A percentile compares a stretch with the other conserved stretches of the same genome.
Evolutionary conservation across 1,139 yeast genomes (phyloP).

Genomic region (Yamadazyma pseudoaaseri): DNA sequence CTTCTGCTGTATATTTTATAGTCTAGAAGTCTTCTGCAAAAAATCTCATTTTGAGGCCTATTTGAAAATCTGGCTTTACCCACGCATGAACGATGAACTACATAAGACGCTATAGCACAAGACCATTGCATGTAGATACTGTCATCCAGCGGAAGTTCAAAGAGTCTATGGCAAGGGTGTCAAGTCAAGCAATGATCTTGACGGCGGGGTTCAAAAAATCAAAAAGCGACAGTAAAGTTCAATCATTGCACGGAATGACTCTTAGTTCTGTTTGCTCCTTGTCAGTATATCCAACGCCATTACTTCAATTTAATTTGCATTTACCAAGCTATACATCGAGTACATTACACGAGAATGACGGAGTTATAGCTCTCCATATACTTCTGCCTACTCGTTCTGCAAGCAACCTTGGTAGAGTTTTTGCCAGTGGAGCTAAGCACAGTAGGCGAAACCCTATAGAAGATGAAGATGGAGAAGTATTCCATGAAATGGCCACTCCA

Average conservation of each 20-base stretch:
- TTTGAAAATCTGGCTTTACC: too few relatives aligned
- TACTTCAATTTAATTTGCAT: conserved; percentile 79
- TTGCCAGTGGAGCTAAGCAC: conserved; percentile 57
- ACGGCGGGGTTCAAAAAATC: conserved; percentile 25
- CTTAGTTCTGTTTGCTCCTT: conserved; percentile 79
- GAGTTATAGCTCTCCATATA: conserved; percentile 68
- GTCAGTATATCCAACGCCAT: conserved; percentile 69
- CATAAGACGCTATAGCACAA: conserved; percentile 1
- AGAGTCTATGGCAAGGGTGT: conserved; percentile 38
- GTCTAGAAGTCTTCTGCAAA: too few relatives aligned
- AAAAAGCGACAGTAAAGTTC: conserved; percentile 18
- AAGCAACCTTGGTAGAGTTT: conserved; percentile 53
- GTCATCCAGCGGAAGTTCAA: conserved; percentile 20
- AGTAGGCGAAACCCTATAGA: conserved; percentile 15
- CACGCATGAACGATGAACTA: too few relatives aligned
- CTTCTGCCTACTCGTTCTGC: conserved; percentile 57
- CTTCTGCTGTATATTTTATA: too few relatives aligned
- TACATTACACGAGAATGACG: conserved; percentile 52
- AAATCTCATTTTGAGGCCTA: too few relatives aligned
- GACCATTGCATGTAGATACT: not conserved
- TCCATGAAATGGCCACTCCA: conserved; percentile 52
- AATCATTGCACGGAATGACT: conserved; percentile 65
- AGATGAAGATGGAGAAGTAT: conserved; percentile 36
- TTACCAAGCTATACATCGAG: conserved; percentile 77
- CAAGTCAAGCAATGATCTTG: conserved; percentile 46